Base-by-base conservation (phyloP, 768 basidiomycete species). In the Russula foetens region DNA sequence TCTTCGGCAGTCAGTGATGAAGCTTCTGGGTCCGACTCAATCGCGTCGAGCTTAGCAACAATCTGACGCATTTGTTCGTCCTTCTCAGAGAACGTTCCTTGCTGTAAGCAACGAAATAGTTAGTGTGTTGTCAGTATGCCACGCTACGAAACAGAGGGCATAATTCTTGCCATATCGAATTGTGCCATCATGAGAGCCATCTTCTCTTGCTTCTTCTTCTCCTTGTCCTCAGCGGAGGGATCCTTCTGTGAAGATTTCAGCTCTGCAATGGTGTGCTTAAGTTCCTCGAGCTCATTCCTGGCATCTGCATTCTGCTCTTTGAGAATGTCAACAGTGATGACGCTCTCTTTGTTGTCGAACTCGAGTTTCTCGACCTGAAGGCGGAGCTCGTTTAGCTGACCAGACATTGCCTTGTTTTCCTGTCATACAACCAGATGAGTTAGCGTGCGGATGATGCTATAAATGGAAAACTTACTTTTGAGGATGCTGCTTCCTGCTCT, bases 171-270 rank as follows among this genome's bases (percentile, higher is more conserved):
- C 63, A 89, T 82, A 74, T 98, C 95, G 67, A 99, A 96, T 73
- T 96, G 95, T 60, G 96, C 92, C 96, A 99, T 98, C 92, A 99
- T 97, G 66, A 94, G 79, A 9, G 92, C 94, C 90, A 99, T 92
- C 81, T 98, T 98, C 78, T 98, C 96, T 69, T 96, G 93, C 74
- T 98, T 98, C 73, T 90, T 85, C 79, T 92, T 97, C 79, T 99
- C 97, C 76, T 95, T 98, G 72, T 98, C 97, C 72, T 98, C 97
- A 33, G 86, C 86, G 41, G 88, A 86, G 17, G 88, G 83, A 62
- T 91, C 90, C 73, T 87, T 90, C 73, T 94, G 90, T 14, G 85
- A 80, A 38, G 79, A 76, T 76, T 91, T 93, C 66, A 92, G 74
- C 49, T 94, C 92, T 19, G 80, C 73, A 59, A 94, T 81, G 63